These are phyloP conservation scores for Diplotaxis tenuifolia DNA, from an alignment of 345 rosid species.

Conservation along the genomic window DNA sequence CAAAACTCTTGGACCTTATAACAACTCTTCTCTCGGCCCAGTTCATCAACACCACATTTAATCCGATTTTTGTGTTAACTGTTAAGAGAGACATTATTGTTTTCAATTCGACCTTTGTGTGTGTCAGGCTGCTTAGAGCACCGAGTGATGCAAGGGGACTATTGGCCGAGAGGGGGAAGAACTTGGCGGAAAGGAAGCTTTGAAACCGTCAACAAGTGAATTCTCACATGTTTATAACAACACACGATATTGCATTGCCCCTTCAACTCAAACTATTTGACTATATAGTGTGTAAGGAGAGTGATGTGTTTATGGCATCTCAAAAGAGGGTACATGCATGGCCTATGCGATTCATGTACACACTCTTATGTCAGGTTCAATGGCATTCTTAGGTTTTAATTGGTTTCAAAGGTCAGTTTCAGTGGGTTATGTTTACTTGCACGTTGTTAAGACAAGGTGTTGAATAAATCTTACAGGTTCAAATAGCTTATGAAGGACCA, in stretches of 20 bases:
- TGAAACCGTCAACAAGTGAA: constrained; percentile 59
- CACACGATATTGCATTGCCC: constrained; percentile 71
- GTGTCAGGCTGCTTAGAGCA: constrained; percentile 82
- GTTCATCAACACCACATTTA: not conserved
- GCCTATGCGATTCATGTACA: constrained; percentile 78
- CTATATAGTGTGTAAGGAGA: constrained; percentile 66
- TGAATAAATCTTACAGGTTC: constrained; percentile 52
- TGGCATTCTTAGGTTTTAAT: not conserved
- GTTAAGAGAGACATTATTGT: not conserved
- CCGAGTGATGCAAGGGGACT: constrained; percentile 71
- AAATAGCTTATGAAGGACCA: constrained; percentile 73
- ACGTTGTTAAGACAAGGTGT: not conserved
- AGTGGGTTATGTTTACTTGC: not conserved
- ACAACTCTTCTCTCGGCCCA: constrained; percentile 1
- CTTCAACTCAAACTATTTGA: constrained; percentile 75
- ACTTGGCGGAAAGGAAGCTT: constrained; percentile 74
- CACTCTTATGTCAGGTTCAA: too few species aligned
- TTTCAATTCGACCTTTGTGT: not conserved
- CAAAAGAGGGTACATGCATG: constrained; percentile 99
- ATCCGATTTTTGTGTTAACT: not conserved
- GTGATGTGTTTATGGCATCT: constrained; percentile 96
- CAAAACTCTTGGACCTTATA: not conserved
- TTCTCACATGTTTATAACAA: constrained; percentile 75
- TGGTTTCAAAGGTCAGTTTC: not conserved
- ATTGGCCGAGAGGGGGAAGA: constrained; percentile 96